Evolutionary conservation across 2,329 filamentous ascomycete species (phyloP).

Genomic region (Niveomyces coronatus): DNA sequence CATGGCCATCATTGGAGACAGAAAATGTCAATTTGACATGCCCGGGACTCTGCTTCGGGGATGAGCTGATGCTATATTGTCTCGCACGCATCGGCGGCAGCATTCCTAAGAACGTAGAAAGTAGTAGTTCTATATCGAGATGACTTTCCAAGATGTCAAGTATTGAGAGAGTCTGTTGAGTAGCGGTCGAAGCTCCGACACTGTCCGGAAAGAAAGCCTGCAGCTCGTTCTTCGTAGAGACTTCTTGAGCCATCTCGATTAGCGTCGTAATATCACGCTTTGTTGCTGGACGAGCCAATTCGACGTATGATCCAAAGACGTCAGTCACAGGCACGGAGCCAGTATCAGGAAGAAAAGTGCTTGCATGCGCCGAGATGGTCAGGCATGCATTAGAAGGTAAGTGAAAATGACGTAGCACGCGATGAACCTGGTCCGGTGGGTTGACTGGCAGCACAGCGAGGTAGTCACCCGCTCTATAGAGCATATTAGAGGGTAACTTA

Average conservation of each 20-base stretch:
- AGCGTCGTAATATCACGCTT: slow-evolving; percentile 43
- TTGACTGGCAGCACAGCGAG: slow-evolving; percentile 64
- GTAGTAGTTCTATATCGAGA: slow-evolving; percentile 46
- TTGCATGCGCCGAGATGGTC: slow-evolving; percentile 45
- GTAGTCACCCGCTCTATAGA: slow-evolving; percentile 66
- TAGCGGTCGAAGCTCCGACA: too few relatives aligned
- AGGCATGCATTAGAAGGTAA: slow-evolving; percentile 61
- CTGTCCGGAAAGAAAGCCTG: slow-evolving; percentile 44
- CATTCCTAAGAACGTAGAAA: slow-evolving; percentile 59
- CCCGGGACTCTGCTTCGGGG: slow-evolving; percentile 47
- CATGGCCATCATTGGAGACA: slow-evolving; percentile 44
- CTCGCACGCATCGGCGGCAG: slow-evolving; percentile 71
- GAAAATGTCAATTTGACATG: slow-evolving; percentile 57
- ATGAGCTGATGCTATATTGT: too few relatives aligned
- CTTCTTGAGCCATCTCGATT: slow-evolving; percentile 37
- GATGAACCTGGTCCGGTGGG: slow-evolving; percentile 46
- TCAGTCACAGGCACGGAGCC: slow-evolving; percentile 52
- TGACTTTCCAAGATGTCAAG: slow-evolving; percentile 61
- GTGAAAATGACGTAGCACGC: slow-evolving; percentile 56
- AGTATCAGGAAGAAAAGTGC: slow-evolving; percentile 38
- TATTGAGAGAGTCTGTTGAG: slow-evolving; percentile 49
- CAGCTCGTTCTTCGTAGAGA: slow-evolving; percentile 31
- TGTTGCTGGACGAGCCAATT: slow-evolving; percentile 61
- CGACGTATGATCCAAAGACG: slow-evolving; percentile 60
- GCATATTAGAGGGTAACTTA: slow-evolving; percentile 52